Percentiles rank a stretch among this genome's conserved stretches.
Conservation (phyloP, 345 rosid genomes). For the Clausena lansium region DNA sequence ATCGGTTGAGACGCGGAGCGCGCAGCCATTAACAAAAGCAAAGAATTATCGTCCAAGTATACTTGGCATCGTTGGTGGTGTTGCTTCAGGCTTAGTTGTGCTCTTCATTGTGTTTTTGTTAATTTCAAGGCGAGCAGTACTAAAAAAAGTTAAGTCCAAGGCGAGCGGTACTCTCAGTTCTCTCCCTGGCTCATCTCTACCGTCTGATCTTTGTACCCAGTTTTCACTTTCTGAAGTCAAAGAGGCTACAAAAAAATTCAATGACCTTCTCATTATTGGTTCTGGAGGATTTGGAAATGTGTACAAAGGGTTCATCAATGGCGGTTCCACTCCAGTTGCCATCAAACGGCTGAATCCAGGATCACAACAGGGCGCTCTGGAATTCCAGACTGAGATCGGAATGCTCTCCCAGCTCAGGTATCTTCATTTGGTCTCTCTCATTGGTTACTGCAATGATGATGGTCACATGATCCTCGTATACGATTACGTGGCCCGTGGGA, state of each 20-base stretch:
- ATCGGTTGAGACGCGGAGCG: too few species aligned
- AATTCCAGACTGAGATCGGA: constrained; percentile 42
- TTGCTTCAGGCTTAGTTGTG: not conserved
- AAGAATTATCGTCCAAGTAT: not conserved
- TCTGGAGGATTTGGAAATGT: constrained; percentile 42
- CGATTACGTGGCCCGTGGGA: constrained; percentile 40
- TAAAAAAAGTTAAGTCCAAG: not conserved
- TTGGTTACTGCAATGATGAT: constrained; percentile 37
- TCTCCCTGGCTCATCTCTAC: not conserved
- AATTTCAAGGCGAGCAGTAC: not conserved
- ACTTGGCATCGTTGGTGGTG: not conserved
- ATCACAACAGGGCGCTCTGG: constrained; percentile 34
- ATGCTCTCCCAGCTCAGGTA: constrained; percentile 41
- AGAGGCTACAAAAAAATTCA: constrained; percentile 38
- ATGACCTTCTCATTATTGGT: constrained; percentile 30
- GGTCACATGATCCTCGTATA: constrained; percentile 39
- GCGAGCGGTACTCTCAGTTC: too few species aligned
- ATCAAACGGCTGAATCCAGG: constrained; percentile 30
- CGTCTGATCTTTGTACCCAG: not conserved
- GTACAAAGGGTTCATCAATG: constrained; percentile 36
- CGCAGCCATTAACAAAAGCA: not conserved
- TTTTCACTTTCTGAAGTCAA: constrained; percentile 15
- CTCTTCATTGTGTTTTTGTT: not conserved
- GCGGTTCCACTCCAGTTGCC: constrained; percentile 28
- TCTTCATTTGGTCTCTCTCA: constrained; percentile 36